Percentiles rank a stretch among this genome's conserved stretches.
phyloP scores from a whole-genome alignment of 805 yeast species.

The Candida germanica region DNA sequence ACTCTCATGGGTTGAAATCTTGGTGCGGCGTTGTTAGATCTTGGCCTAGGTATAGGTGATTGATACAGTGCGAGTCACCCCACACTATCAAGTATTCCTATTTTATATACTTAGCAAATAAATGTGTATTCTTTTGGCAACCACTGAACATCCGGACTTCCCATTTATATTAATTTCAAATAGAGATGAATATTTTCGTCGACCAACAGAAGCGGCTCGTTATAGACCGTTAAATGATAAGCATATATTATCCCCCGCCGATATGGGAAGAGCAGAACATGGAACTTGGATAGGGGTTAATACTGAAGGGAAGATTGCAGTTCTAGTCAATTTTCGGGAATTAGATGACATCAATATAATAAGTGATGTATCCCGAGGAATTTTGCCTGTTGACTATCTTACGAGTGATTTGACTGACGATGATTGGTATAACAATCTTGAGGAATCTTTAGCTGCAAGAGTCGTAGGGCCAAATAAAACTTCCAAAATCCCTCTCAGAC shows the following conservation, averaged over 20 bases:
- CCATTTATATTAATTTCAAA: constrained; percentile 77
- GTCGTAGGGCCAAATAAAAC: constrained; percentile 3
- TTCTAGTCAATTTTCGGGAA: constrained; percentile 73
- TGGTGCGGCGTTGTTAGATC: too few species aligned
- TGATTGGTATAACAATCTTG: constrained; percentile 44
- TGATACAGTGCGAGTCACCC: too few species aligned
- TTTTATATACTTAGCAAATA: too few species aligned
- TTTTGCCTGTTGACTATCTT: constrained; percentile 46
- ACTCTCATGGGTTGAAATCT: too few species aligned
- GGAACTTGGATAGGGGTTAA: constrained; percentile 93
- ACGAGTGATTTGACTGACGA: constrained; percentile 31
- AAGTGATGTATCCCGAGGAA: constrained; percentile 50
- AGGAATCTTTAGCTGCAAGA: constrained; percentile 11
- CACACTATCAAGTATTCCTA: too few species aligned
- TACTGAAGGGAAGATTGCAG: constrained; percentile 57
- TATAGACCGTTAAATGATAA: constrained; percentile 29
- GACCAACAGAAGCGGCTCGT: constrained; percentile 66
- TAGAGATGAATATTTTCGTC: constrained; percentile 76
- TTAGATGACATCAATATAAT: constrained; percentile 19
- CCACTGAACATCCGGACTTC: constrained; percentile 67
- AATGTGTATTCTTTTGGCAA: constrained; percentile 79
- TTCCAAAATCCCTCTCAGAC: constrained; percentile 16
- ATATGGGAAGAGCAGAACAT: constrained; percentile 65
- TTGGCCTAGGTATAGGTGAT: too few species aligned
- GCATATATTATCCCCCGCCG: constrained; percentile 63